A percentile compares a stretch with the other conserved stretches of the same genome.
Evolutionary conservation across 177 flowering plant species (phyloP).

Genomic region (Vitis hybrid): DNA sequence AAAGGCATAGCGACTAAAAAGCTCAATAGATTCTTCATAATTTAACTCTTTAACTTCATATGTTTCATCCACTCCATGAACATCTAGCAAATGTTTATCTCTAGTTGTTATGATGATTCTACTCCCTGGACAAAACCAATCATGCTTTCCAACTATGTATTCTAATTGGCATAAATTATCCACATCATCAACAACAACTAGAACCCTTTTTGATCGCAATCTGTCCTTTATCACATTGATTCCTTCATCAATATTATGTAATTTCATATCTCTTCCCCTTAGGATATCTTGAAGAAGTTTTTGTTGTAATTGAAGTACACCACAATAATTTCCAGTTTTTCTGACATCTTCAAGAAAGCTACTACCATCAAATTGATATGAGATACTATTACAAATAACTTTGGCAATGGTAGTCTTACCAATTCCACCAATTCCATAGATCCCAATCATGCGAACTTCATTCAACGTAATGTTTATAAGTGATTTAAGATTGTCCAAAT

Average conservation of each 20-base stretch:
- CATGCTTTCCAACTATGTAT: background rate
- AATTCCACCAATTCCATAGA: background rate
- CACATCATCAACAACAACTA: constrained; percentile 19
- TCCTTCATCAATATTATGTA: too few species aligned
- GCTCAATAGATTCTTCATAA: constrained; percentile 6
- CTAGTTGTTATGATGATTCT: constrained; percentile 15
- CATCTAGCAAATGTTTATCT: constrained; percentile 10
- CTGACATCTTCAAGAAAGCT: background rate
- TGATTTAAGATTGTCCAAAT: background rate
- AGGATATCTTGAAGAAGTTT: background rate
- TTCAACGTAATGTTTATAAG: too few species aligned
- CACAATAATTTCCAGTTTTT: background rate
- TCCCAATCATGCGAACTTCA: background rate
- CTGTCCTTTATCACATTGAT: background rate
- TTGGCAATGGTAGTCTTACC: background rate
- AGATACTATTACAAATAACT: background rate
- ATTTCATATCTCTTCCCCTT: too few species aligned
- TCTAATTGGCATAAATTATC: constrained; percentile 3
- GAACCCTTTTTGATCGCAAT: constrained; percentile 4
- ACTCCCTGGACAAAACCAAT: constrained; percentile 16
- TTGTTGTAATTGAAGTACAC: background rate
- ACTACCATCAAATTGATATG: background rate
- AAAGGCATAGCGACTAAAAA: constrained; percentile 20
- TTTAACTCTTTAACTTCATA: constrained; percentile 5
- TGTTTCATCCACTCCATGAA: background rate